These are phyloP conservation scores for Leccinum cinnamomeum DNA, from an alignment of 1,284 basidiomycete genomes.

Conservation along the genomic window DNA sequence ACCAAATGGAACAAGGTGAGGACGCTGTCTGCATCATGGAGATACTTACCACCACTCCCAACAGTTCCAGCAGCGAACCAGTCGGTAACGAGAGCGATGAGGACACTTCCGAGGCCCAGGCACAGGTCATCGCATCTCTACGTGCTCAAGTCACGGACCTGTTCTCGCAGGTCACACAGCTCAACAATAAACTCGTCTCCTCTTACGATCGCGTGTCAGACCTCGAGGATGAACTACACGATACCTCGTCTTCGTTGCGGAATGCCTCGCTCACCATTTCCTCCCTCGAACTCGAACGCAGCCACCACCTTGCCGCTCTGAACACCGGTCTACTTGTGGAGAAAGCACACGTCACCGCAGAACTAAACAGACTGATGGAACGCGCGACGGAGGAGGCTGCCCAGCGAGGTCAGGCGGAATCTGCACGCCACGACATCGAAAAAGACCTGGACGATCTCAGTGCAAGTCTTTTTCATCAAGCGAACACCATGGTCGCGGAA, in stretches of 20 bases:
- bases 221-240: slow-evolving; percentile 88
- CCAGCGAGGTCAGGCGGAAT: slow-evolving; percentile 87
- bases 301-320: slow-evolving; percentile 75
- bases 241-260: slow-evolving; percentile 58
- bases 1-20: slow-evolving; percentile 18
- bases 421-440: slow-evolving; percentile 79
- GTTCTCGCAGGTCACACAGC: slow-evolving; percentile 84
- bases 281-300: slow-evolving; percentile 72
- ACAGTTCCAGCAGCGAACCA: background rate
- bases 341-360: slow-evolving; percentile 84
- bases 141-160: slow-evolving; percentile 83
- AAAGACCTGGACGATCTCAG: slow-evolving; percentile 93
- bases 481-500: slow-evolving; percentile 92
- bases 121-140: slow-evolving; percentile 75
- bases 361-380: slow-evolving; percentile 94
- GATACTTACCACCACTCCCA: slow-evolving; percentile 6
- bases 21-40: background rate
- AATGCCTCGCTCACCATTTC: slow-evolving; percentile 61
- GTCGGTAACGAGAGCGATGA: slow-evolving; percentile 28
- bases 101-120: slow-evolving; percentile 58
- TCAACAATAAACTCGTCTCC: slow-evolving; percentile 90
- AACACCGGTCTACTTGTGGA: slow-evolving; percentile 92
- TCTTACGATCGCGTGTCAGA: slow-evolving; percentile 92
- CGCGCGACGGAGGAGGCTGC: slow-evolving; percentile 93
- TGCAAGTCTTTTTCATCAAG: slow-evolving; percentile 83